Evolutionary conservation across 164 flowering plant genomes (phyloP).

Genomic region (Liriodendron chinense): DNA sequence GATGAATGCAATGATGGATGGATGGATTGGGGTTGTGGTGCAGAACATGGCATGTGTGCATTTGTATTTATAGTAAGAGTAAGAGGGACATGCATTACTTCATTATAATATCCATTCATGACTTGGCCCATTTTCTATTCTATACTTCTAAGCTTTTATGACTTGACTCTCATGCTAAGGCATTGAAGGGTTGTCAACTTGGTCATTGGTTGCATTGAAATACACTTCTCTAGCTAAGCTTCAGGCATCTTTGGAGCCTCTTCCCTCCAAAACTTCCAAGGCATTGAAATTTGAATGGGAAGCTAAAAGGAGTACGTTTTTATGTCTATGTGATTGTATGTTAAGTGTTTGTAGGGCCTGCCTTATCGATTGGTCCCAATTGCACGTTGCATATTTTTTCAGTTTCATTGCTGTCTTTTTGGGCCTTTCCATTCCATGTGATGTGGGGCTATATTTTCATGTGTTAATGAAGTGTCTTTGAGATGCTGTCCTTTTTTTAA

Average conservation of each 20-base stretch:
- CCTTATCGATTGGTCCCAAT: too few relatives aligned
- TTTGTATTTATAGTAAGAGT: neutral
- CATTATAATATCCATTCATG: slow-evolving; percentile 11
- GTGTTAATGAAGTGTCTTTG: too few relatives aligned
- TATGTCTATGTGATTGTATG: too few relatives aligned
- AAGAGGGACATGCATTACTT: neutral
- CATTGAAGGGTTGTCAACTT: slow-evolving; percentile 15
- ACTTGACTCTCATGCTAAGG: slow-evolving; percentile 13
- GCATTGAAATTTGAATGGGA: neutral
- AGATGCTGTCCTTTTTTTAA: too few relatives aligned
- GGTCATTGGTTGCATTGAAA: slow-evolving; percentile 30
- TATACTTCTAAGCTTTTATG: slow-evolving; percentile 33
- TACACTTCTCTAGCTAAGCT: slow-evolving; percentile 20
- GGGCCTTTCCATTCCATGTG: too few relatives aligned
- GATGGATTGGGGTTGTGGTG: neutral
- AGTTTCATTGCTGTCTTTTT: too few relatives aligned
- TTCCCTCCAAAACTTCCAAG: neutral
- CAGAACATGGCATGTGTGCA: neutral
- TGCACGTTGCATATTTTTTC: too few relatives aligned
- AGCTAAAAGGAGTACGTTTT: neutral
- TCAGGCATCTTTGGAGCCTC: neutral
- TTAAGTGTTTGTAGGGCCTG: too few relatives aligned
- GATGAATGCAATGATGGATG: slow-evolving; percentile 9
- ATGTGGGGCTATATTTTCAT: too few relatives aligned
- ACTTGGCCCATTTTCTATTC: neutral